Conservation (phyloP, 345 rosid genomes). For the Eucalyptus leucophloia region DNA sequence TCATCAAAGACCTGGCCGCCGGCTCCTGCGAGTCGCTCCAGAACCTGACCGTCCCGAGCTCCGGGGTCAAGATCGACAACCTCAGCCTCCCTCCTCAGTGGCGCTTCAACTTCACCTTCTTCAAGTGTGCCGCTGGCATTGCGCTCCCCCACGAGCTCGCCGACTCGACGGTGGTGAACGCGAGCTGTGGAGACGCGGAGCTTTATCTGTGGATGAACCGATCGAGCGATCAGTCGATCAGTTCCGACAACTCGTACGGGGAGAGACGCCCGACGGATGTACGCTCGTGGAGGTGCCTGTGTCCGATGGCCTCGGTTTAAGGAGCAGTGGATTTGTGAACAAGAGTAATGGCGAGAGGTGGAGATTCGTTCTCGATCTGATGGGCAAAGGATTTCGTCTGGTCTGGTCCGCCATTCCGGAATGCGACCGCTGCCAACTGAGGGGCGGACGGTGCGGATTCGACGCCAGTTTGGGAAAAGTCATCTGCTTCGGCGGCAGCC, state of each 20-base stretch:
- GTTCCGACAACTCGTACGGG: not conserved
- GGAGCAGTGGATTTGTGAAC: not conserved
- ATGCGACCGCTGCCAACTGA: not conserved
- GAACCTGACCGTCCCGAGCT: not conserved
- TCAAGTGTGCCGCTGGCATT: not conserved
- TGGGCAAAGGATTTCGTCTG: slow-evolving; percentile 14
- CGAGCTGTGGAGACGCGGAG: not conserved
- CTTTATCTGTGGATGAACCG: not conserved
- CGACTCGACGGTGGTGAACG: not conserved
- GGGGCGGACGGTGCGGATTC: slow-evolving; percentile 9
- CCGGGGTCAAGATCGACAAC: not conserved
- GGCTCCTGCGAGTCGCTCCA: slow-evolving; percentile 4
- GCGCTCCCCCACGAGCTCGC: not conserved
- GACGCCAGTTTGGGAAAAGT: not conserved
- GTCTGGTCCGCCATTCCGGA: not conserved
- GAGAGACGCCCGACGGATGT: slow-evolving; percentile 4
- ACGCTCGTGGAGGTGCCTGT: not conserved
- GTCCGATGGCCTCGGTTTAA: not conserved
- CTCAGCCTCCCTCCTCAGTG: not conserved
- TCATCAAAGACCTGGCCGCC: not conserved
- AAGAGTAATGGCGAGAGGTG: not conserved
- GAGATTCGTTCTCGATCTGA: not conserved
- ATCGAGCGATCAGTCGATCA: no score
- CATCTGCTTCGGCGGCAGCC: slow-evolving; percentile 3
- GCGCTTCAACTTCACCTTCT: slow-evolving; percentile 1